Evolutionary conservation across 2,329 filamentous ascomycete species (phyloP).

Genomic region (Sporothrix pseudoabietina): DNA sequence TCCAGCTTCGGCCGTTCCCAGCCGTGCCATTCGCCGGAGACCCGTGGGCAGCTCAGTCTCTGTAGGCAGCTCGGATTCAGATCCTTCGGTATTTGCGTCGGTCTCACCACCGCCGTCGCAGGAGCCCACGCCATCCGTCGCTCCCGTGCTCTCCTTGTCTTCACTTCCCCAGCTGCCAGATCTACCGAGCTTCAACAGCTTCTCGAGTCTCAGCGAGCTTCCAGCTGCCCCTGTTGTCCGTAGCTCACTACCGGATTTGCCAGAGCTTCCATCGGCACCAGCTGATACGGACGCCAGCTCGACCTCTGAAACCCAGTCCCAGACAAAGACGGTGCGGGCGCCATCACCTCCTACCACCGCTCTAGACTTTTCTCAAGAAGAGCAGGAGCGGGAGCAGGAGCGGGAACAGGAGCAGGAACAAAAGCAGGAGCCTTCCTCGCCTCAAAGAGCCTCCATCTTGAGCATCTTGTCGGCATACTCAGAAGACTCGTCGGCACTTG

Average conservation of each 20-base stretch:
- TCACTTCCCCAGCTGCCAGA: slow-evolving; percentile 24
- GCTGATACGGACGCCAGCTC: slow-evolving; percentile 5
- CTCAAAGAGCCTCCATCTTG: slow-evolving; percentile 48
- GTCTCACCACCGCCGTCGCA: not conserved
- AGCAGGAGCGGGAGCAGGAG: not conserved
- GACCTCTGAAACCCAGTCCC: slow-evolving; percentile 31
- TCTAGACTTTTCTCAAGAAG: not conserved
- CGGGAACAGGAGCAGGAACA: not conserved
- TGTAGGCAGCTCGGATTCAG: slow-evolving; percentile 19
- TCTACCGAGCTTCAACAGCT: slow-evolving; percentile 22
- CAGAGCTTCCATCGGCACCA: not conserved
- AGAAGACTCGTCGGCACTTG: slow-evolving; percentile 31
- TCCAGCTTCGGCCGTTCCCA: not conserved
- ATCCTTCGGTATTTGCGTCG: not conserved
- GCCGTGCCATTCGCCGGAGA: slow-evolving; percentile 27
- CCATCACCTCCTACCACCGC: slow-evolving; percentile 31
- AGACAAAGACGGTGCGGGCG: slow-evolving; percentile 33
- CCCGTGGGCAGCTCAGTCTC: slow-evolving; percentile 21
- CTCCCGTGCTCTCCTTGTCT: not conserved
- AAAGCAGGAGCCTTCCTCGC: slow-evolving; percentile 35
- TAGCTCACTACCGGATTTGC: not conserved
- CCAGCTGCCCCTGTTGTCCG: not conserved
- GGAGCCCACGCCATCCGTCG: not conserved
- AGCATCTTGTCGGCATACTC: slow-evolving; percentile 61
- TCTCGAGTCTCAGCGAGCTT: not conserved